Evolutionary conservation across 768 basidiomycete species (phyloP), one percentile per base, ranked within the genome.

Genomic region (Agrocybe praecox): DNA sequence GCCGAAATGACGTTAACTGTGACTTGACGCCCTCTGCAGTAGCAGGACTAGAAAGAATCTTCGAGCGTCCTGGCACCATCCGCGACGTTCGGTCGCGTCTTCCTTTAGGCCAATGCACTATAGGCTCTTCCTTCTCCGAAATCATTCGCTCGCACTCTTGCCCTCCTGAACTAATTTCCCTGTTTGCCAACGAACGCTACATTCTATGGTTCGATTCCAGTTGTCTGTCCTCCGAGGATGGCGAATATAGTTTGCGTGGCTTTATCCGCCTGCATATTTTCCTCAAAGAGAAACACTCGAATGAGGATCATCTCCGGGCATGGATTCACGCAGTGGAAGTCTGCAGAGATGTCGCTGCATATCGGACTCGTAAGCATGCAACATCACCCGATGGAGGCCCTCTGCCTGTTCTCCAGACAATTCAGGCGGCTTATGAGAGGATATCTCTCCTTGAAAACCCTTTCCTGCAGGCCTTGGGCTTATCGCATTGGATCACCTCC

Each of bases 281-380:
- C 61, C 71, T 88, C 56, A 86, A 80, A 58, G 79, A 82, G 24
- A 78, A 78, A 6, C 79, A 84, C 53, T 64, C 66, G 21, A 53
- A 74, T 3, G 57, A 65, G 14, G 84, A 87, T 64, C 80, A 83
- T 56, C 73, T 86, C 36, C 80, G 79, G 54, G 85, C 82, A 2
- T 89, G 87, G 86, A 58, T 74, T 9, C 74, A 77, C 49, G 80
- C 77, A 0, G 67, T 65, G 2, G 78, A 80, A 52, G 61, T 74
- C 17, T 74, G 73, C 49, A 64, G 63, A 15, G 22, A 45, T 12
- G 15, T 29, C 8, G 42, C 45, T 14, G 7, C 29, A 17, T 7
- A 23, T 18, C 40, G 44, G 19, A 23, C n/a, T n/a, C n/a, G 23
- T 4, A 33, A 18, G 12, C 33, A 22, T 18, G 22, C 11, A 32